phyloP scores from a whole-genome alignment of 163 green algal genomes.

The Scenedesmus sp. region DNA sequence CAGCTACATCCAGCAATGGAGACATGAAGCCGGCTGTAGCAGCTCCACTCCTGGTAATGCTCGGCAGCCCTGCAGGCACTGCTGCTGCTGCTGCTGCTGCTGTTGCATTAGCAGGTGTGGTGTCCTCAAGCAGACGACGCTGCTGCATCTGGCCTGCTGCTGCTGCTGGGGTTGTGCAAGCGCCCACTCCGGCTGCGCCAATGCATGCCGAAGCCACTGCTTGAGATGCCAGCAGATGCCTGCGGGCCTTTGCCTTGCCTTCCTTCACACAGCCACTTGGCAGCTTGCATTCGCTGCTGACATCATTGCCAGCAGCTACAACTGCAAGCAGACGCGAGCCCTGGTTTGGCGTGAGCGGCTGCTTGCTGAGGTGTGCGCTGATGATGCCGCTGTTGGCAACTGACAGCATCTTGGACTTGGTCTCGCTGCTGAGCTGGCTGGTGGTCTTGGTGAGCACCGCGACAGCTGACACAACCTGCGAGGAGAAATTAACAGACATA shows the following conservation, averaged over 20 bases:
- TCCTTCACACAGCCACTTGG: slow-evolving; percentile 1
- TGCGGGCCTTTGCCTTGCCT: neutral
- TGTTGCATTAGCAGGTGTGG: neutral
- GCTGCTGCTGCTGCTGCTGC: neutral
- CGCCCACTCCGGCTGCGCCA: neutral
- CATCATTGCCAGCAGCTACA: slow-evolving; percentile 19
- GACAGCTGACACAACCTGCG: slow-evolving; percentile 39
- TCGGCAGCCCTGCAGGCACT: neutral
- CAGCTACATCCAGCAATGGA: neutral
- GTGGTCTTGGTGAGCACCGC: slow-evolving; percentile 28
- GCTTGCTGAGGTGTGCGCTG: neutral
- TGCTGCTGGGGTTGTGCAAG: neutral
- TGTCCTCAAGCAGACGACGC: neutral
- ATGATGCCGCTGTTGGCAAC: slow-evolving; percentile 12
- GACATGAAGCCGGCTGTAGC: neutral
- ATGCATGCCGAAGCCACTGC: neutral
- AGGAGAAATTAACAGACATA: neutral
- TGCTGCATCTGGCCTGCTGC: neutral
- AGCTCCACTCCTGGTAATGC: neutral
- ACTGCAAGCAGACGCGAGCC: slow-evolving; percentile 15
- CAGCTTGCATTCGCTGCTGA: neutral
- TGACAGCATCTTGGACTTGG: slow-evolving; percentile 17
- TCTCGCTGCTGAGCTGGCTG: slow-evolving; percentile 7
- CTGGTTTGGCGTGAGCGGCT: neutral
- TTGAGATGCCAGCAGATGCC: neutral